Conservation (phyloP, 2,329 filamentous ascomycete genomes). For the Epichloe coenophiala region DNA sequence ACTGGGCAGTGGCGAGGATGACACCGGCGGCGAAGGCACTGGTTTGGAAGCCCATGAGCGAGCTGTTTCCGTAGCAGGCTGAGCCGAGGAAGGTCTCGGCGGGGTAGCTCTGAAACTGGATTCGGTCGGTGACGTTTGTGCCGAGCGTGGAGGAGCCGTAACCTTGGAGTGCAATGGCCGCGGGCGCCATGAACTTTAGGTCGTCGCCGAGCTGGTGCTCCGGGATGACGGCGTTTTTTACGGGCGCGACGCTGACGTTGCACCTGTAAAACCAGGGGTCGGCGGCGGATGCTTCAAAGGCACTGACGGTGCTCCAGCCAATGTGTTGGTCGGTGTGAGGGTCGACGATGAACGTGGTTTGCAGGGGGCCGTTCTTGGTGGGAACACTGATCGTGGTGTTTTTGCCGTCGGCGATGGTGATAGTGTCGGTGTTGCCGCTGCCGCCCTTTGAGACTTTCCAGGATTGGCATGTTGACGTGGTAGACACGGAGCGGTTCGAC, state of each 20-base stretch:
- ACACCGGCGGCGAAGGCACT: constrained; percentile 24
- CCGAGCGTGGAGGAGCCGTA: constrained; percentile 16
- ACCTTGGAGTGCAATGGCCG: constrained; percentile 28
- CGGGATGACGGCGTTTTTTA: constrained; percentile 20
- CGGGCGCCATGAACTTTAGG: constrained; percentile 20
- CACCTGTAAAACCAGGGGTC: constrained; percentile 29
- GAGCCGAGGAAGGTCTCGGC: constrained; percentile 24
- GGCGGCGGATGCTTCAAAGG: constrained; percentile 23
- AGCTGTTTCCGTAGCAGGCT: constrained; percentile 15
- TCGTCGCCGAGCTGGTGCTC: constrained; percentile 22
- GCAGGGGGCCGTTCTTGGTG: constrained; percentile 16
- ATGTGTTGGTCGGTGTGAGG: constrained; percentile 10
- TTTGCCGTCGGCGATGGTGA: constrained; percentile 15
- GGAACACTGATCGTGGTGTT: constrained; percentile 12
- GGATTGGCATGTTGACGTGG: constrained; percentile 16
- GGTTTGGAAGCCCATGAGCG: constrained; percentile 22
- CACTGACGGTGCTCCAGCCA: constrained; percentile 18
- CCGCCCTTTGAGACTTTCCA: constrained; percentile 19
- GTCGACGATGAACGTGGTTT: constrained; percentile 25
- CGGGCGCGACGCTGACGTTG: constrained; percentile 21
- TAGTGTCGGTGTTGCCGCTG: constrained; percentile 13
- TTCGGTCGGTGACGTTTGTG: constrained; percentile 10
- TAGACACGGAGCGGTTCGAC: constrained; percentile 20
- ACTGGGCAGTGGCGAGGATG: constrained; percentile 19
- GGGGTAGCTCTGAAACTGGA: constrained; percentile 28